A percentile compares a stretch with the other conserved stretches of the same genome.
These are phyloP conservation scores for Paralagenidium karlingii DNA, from an alignment of 352 stramenopile genomes.

Conservation along the genomic window DNA sequence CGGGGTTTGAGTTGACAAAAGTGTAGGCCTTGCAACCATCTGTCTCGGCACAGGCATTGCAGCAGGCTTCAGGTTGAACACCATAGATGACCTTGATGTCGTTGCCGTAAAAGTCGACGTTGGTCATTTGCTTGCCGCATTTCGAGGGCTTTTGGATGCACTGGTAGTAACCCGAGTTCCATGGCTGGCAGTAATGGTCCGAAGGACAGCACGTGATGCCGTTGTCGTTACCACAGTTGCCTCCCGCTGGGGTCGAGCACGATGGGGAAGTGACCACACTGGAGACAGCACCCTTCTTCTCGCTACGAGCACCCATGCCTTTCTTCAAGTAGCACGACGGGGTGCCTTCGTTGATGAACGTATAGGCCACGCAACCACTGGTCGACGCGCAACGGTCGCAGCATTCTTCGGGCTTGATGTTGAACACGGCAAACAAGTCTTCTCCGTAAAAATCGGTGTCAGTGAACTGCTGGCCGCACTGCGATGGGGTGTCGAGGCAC, in stretches of 20 bases:
- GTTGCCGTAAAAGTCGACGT: slow-evolving; percentile 34
- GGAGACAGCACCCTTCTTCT: slow-evolving; percentile 28
- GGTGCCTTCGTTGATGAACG: slow-evolving; percentile 36
- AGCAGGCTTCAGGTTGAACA: slow-evolving; percentile 21
- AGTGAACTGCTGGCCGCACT: slow-evolving; percentile 19
- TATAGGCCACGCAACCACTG: slow-evolving; percentile 29
- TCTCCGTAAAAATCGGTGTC: slow-evolving; percentile 22
- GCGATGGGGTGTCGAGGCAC: slow-evolving; percentile 13
- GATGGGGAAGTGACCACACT: slow-evolving; percentile 9
- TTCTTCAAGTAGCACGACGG: slow-evolving; percentile 40
- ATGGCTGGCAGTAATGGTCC: slow-evolving; percentile 23
- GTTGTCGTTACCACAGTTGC: neutral
- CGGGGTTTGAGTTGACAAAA: slow-evolving; percentile 21
- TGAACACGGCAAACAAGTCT: slow-evolving; percentile 21
- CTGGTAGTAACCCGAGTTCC: slow-evolving; percentile 20
- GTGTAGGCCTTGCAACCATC: slow-evolving; percentile 30
- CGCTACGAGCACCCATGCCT: slow-evolving; percentile 10
- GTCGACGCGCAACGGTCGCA: slow-evolving; percentile 25
- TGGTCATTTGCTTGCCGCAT: slow-evolving; percentile 20
- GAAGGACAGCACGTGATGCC: neutral
- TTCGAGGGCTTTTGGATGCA: slow-evolving; percentile 15
- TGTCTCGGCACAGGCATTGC: slow-evolving; percentile 25
- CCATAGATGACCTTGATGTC: slow-evolving; percentile 23
- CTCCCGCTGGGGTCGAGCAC: neutral
- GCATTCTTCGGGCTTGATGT: slow-evolving; percentile 19